Evolutionary conservation across 2,329 filamentous ascomycete genomes (phyloP), one percentile per base, ranked within the genome.

Genomic region (Myriosclerotinia duriaeana): DNA sequence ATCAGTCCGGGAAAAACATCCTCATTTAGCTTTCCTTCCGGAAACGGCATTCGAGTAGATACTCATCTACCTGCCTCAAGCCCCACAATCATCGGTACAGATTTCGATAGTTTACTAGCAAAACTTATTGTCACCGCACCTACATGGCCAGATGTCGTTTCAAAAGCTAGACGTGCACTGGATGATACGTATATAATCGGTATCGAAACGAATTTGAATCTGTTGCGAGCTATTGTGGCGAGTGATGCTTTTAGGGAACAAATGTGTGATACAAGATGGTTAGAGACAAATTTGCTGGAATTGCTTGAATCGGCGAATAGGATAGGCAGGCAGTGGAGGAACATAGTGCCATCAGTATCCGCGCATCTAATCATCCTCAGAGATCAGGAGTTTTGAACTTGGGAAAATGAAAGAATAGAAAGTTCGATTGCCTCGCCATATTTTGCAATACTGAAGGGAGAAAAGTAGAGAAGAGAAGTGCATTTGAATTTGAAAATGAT

Each of bases 1-100:
- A 76, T 89, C 2, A 86, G 84, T 44, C 84, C 88, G 56, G 87
- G 87, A 46, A 87, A 85, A 66, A 82, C 88, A 20, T 80, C 78
- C 0, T 78, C 80, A 0, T 84, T 86, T 56, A 76, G 78, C 9
- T 82, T 87, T 3, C 86, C 87, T 0, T 77, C 76, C 1, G 86
- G 87, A 1, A 84, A 86, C 68, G 86, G 86, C 0, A 78, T 81
- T 5, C 76, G 80, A 12, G 79, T 79, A 46, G 80, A 82, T 64
- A 80, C 79, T 0, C 77, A 79, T 11, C 74, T 82, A 3, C 67
- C 76, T 38, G 74, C 76, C 1, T 78, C 77, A 22, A 74, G 76
- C 1, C 65, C 67, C 1, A 76, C 80, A 0, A 74, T 84, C 5
- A 75, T 82, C 0, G 80, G 80, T 0, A 81, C 80, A 12, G 77